phyloP scores from a whole-genome alignment of 805 yeast genomes.

The Wickerhamomyces strasburgensis region DNA sequence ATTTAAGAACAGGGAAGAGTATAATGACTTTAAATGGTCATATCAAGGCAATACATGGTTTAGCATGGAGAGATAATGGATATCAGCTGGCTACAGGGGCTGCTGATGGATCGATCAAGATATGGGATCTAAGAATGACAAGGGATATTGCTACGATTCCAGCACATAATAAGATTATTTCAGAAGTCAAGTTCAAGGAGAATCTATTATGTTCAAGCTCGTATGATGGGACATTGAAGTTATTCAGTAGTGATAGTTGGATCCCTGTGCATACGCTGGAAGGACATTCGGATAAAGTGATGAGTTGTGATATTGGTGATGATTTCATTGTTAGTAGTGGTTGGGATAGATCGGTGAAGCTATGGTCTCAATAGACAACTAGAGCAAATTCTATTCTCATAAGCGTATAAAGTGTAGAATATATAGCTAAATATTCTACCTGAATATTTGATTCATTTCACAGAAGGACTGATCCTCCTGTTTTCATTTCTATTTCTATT shows the following conservation, averaged over 20 bases:
- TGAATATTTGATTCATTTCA: conserved; percentile 2
- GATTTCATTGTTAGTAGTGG: conserved; percentile 30
- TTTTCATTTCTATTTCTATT: conserved; percentile 16
- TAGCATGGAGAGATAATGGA: conserved; percentile 77
- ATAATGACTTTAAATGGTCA: conserved; percentile 62
- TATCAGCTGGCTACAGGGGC: conserved; percentile 75
- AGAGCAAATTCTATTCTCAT: neutral
- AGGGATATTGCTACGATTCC: conserved; percentile 46
- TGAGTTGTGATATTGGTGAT: conserved; percentile 59
- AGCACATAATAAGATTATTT: conserved; percentile 70
- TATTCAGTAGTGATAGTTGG: conserved; percentile 75
- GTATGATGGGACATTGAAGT: conserved; percentile 63
- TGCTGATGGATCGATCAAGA: conserved; percentile 71
- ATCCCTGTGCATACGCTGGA: conserved; percentile 43
- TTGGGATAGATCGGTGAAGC: conserved; percentile 15
- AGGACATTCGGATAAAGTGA: conserved; percentile 63
- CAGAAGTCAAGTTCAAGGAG: conserved; percentile 50
- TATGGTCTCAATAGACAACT: conserved; percentile 41
- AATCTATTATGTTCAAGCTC: conserved; percentile 52
- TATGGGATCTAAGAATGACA: conserved; percentile 79
- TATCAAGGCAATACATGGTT: conserved; percentile 59
- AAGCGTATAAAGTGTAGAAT: too few relatives aligned
- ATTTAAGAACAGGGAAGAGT: conserved; percentile 69
- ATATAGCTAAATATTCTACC: too few relatives aligned
- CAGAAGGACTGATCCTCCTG: conserved; percentile 18